phyloP scores from a whole-genome alignment of 2,329 filamentous ascomycete species.

The Trichothecium roseum region DNA sequence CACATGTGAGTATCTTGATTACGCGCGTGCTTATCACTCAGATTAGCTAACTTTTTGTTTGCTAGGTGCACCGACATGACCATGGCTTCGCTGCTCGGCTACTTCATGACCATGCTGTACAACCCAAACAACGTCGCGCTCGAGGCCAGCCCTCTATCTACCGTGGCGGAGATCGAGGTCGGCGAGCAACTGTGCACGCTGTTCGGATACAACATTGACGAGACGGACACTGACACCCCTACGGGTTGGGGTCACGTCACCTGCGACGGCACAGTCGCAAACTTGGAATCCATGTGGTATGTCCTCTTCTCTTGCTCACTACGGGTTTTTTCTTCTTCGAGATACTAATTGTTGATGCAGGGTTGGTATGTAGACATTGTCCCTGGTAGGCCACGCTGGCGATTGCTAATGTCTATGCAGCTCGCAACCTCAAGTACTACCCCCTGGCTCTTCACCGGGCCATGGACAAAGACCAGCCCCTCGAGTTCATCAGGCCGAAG shows the following conservation, averaged over 20 bases:
- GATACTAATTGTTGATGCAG: rapidly evolving
- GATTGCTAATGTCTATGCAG: conserved; percentile 14
- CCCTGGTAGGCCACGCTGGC: no score
- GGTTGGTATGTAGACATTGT: no score
- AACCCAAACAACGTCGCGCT: conserved; percentile 38
- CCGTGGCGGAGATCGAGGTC: conserved; percentile 30
- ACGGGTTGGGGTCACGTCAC: conserved; percentile 33
- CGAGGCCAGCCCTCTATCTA: conserved; percentile 34
- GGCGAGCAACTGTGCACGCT: conserved; percentile 33
- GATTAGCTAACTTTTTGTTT: no score
- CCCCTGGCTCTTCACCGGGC: conserved; percentile 25
- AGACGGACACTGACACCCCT: conserved; percentile 14
- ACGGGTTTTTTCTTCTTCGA: neutral
- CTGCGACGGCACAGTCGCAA: conserved; percentile 33
- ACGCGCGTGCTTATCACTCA: no score
- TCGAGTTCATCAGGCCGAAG: conserved; percentile 24
- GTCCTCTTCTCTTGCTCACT: no score
- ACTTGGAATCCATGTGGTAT: conserved; percentile 32
- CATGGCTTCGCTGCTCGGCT: conserved; percentile 32
- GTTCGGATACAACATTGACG: conserved; percentile 30
- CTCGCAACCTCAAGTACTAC: conserved; percentile 37
- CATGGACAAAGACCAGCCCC: conserved; percentile 22
- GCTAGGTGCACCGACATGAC: conserved; percentile 23
- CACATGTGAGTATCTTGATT: conserved; percentile 27
- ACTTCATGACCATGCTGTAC: conserved; percentile 39